Percentiles rank a stretch among this genome's conserved stretches.
phyloP scores from a whole-genome alignment of 805 yeast species.

The Pichia gijzeniarum region DNA sequence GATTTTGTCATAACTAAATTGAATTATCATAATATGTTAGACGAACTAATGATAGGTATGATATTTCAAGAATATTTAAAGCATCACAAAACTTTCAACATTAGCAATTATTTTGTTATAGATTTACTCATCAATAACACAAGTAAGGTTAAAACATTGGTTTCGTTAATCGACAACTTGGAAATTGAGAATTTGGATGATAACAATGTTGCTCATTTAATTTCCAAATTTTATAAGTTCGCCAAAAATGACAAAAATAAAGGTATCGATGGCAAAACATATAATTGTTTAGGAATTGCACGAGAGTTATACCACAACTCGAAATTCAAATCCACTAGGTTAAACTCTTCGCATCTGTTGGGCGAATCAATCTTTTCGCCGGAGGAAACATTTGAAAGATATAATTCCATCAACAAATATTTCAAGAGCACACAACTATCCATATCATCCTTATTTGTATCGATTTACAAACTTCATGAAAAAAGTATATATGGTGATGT shows the following conservation, averaged over 20 bases:
- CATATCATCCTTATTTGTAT: conserved; percentile 41
- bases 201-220: conserved; percentile 19
- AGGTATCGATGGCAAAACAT: conserved; percentile 6
- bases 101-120: conserved; percentile 15
- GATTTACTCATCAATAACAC: conserved; percentile 22
- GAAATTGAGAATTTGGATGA: conserved; percentile 21
- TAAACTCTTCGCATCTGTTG: conserved; percentile 22
- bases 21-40: conserved; percentile 16
- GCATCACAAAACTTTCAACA: conserved; percentile 3
- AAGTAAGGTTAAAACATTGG: conserved; percentile 9
- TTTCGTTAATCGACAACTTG: conserved; percentile 14
- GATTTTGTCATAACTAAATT: conserved; percentile 23
- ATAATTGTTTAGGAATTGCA: conserved; percentile 21
- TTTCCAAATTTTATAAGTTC: conserved; percentile 25
- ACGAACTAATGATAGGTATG: conserved; percentile 12
- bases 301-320: conserved; percentile 17
- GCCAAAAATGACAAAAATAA: conserved; percentile 13
- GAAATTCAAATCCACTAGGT: conserved; percentile 17
- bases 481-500: conserved; percentile 9
- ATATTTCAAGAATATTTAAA: conserved; percentile 19
- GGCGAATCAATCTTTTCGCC: conserved; percentile 34
- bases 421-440: conserved; percentile 23
- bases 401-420: conserved; percentile 15
- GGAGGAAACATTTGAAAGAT: conserved; percentile 24
- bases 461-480: conserved; percentile 33